phyloP scores from a whole-genome alignment of 805 yeast species.

The Nakazawaea ernobii region DNA sequence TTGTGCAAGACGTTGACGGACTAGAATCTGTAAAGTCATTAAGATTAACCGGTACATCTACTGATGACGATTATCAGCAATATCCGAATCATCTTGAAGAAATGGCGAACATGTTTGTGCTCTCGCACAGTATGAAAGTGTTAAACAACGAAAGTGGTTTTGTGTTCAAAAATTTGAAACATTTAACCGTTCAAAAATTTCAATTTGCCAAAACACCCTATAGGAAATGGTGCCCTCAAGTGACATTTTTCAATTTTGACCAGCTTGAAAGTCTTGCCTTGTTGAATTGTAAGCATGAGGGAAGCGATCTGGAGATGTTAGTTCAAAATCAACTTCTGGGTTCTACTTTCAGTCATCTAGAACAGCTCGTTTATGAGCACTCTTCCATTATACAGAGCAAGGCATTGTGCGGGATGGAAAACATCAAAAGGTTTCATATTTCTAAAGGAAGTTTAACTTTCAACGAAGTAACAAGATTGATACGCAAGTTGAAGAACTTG shows the following conservation, averaged over 20 bases:
- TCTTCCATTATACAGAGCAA: not conserved
- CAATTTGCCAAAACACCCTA: constrained; percentile 6
- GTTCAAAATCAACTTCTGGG: not conserved
- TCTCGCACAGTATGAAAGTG: not conserved
- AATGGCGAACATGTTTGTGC: constrained; percentile 4
- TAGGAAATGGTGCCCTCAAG: constrained; percentile 1
- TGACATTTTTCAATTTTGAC: not conserved
- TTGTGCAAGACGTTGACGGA: constrained; percentile 1
- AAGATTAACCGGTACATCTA: constrained; percentile 7
- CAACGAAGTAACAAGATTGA: not conserved
- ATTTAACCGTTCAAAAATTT: constrained; percentile 7
- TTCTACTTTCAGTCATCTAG: not conserved
- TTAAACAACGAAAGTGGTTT: constrained; percentile 1
- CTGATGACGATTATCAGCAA: constrained; percentile 10
- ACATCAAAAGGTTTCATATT: constrained; percentile 7
- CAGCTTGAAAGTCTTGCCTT: constrained; percentile 1
- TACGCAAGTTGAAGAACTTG: constrained; percentile 2
- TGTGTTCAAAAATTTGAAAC: not conserved
- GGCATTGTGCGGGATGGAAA: not conserved
- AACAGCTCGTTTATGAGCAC: constrained; percentile 6
- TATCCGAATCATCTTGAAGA: constrained; percentile 10
- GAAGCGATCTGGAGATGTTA: not conserved
- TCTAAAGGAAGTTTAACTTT: constrained; percentile 6
- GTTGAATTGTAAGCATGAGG: constrained; percentile 6
- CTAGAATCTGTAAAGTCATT: constrained; percentile 1